Evolutionary conservation across 257 asterid species (phyloP).

Genomic region (Cruciata laevipes): DNA sequence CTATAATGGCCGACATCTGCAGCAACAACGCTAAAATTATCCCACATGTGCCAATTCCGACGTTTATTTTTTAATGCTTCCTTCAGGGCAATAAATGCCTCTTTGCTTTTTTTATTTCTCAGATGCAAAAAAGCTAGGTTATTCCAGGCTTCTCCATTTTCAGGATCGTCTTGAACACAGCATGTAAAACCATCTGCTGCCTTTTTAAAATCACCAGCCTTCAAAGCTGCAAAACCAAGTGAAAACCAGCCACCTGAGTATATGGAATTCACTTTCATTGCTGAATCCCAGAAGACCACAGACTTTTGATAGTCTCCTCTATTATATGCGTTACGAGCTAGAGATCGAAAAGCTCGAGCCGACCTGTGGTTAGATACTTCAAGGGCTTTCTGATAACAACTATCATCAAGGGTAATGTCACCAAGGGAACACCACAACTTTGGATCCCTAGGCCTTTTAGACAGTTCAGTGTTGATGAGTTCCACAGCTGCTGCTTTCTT

Average conservation of each 20-base stretch:
- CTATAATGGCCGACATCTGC: slow-evolving; percentile 66
- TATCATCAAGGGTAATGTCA: slow-evolving; percentile 68
- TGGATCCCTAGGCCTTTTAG: slow-evolving; percentile 66
- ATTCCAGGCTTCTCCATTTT: slow-evolving; percentile 98
- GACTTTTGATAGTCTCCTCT: slow-evolving; percentile 79
- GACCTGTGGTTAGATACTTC: slow-evolving; percentile 79
- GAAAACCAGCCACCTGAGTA: slow-evolving; percentile 98
- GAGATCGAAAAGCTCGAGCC: slow-evolving; percentile 79
- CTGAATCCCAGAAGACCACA: slow-evolving; percentile 74
- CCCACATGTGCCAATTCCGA: slow-evolving; percentile 99
- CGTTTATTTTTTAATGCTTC: slow-evolving; percentile 89
- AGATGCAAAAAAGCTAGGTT: slow-evolving; percentile 85
- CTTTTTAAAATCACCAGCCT: slow-evolving; percentile 66
- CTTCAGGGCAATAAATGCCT: slow-evolving; percentile 86
- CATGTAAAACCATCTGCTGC: slow-evolving; percentile 88
- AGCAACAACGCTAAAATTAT: slow-evolving; percentile 81
- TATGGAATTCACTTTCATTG: slow-evolving; percentile 78
- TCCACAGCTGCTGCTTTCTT: slow-evolving; percentile 93
- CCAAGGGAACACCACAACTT: slow-evolving; percentile 96
- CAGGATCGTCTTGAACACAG: slow-evolving; percentile 93
- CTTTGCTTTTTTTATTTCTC: slow-evolving; percentile 73
- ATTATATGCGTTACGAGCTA: slow-evolving; percentile 87
- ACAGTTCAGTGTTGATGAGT: slow-evolving; percentile 54
- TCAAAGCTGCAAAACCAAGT: slow-evolving; percentile 88
- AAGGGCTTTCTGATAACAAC: slow-evolving; percentile 72